Base-by-base conservation (phyloP, 306 rosid species). In the Cicer chorassanicum region DNA sequence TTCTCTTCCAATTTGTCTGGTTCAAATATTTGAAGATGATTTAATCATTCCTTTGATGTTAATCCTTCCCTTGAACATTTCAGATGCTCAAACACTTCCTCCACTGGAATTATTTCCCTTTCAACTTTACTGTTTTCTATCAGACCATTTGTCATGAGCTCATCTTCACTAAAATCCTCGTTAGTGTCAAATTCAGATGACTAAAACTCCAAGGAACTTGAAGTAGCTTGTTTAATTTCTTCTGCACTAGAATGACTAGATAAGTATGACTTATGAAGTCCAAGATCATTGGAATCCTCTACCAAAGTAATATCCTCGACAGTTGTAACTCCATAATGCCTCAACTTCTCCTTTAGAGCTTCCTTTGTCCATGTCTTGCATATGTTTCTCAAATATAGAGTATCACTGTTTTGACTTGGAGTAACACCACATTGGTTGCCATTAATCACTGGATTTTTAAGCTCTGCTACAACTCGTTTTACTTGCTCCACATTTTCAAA, bases 371-470 rank as follows among this genome's bases (percentile, higher is more conserved):
- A 95, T 62, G 96, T 80, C 91, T 90, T 95, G 97, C 96, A 87
- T 80, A 95, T 90, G 85, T 95, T 92, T 70, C 98, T 98, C 85
- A 95, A 79, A 79, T 90, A 95, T 48, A 95, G 97, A 62, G 99
- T 95, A 78, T 95, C 98, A 34, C 96, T 90, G 76, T 95, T 97
- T 83, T 95, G 96, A 84, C 98, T 95, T 46, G 97, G 97, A 70
- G 96, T 86, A 46, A 90, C 98, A 83, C 99, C 97, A 67, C 99
- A 95, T 72, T 87, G 89, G 86, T 95, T 95, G 73, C 99, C 99
- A 77, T 92, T 89, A 46, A 95, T 92, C 97, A 92, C 87, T 72
- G 93, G 99, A 68, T 86, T 83, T 84, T 72, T 87, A 0, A 95
- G 88, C 87, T 95, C 96, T 5, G 88, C 44, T 57, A 90, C 97